Conservation (phyloP, 305 asterid genomes). For the Striga hermonthica region DNA sequence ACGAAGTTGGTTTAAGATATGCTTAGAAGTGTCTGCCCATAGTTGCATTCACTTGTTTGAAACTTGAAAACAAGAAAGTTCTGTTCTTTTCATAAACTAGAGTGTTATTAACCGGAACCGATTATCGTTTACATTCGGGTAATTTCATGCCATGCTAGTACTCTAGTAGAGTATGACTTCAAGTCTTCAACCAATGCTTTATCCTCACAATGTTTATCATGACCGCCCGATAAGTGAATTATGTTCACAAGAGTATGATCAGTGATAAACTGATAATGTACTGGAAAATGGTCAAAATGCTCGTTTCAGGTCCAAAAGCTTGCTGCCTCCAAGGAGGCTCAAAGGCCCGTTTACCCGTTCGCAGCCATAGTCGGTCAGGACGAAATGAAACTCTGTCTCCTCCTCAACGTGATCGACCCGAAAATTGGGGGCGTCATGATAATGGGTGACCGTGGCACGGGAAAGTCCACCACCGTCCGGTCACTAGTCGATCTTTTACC, state of each 20-base stretch:
- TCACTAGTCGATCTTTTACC: constrained; percentile 87
- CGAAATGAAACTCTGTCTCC: constrained; percentile 88
- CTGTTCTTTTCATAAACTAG: too few relatives aligned
- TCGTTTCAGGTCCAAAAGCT: constrained; percentile 51
- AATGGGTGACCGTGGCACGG: constrained; percentile 96
- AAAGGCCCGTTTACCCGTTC: constrained; percentile 95
- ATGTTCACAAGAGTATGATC: too few relatives aligned
- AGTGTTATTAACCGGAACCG: too few relatives aligned
- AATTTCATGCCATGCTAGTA: not conserved
- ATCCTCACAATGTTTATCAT: too few relatives aligned
- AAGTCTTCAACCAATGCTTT: too few relatives aligned
- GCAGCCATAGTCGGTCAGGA: constrained; percentile 99
- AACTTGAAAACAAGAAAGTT: too few relatives aligned
- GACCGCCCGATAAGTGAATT: too few relatives aligned
- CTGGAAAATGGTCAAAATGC: too few relatives aligned
- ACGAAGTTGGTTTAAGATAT: too few relatives aligned
- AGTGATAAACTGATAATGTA: too few relatives aligned
- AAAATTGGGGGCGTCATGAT: constrained; percentile 98
- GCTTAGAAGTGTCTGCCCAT: too few relatives aligned
- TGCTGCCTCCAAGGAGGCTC: constrained; percentile 63
- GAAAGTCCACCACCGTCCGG: constrained; percentile 88
- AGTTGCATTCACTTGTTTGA: too few relatives aligned
- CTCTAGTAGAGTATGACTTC: constrained; percentile 1
- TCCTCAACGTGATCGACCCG: constrained; percentile 86
- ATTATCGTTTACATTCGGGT: not conserved